Evolutionary conservation across 2,329 filamentous ascomycete species (phyloP).

Genomic region (Paramyrothecium roridum): DNA sequence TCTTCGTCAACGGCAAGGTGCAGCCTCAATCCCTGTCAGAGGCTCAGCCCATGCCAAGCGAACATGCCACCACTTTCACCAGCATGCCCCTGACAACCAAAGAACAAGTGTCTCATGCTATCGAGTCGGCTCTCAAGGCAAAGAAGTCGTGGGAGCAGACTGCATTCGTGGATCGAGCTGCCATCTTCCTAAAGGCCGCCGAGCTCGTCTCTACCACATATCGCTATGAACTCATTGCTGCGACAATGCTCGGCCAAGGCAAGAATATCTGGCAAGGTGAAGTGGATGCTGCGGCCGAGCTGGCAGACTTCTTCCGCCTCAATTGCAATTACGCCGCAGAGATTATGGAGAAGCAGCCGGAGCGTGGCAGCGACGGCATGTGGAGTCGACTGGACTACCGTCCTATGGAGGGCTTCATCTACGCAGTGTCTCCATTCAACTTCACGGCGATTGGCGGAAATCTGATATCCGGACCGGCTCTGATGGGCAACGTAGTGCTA

Average conservation of each 20-base stretch:
- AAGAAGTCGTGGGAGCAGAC: slow-evolving; percentile 82
- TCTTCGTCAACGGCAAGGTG: slow-evolving; percentile 24
- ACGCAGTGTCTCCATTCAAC: slow-evolving; percentile 93
- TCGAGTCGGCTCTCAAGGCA: slow-evolving; percentile 80
- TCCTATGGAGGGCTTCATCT: slow-evolving; percentile 91
- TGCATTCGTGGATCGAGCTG: slow-evolving; percentile 88
- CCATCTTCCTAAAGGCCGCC: slow-evolving; percentile 93
- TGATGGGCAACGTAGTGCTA: slow-evolving; percentile 91
- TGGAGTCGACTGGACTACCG: slow-evolving; percentile 93
- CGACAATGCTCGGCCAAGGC: slow-evolving; percentile 93
- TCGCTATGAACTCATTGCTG: slow-evolving; percentile 92
- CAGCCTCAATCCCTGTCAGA: slow-evolving; percentile 20
- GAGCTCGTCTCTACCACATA: slow-evolving; percentile 91
- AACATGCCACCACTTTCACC: slow-evolving; percentile 29
- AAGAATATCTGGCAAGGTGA: slow-evolving; percentile 99
- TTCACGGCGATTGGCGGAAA: slow-evolving; percentile 95
- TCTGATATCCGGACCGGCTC: slow-evolving; percentile 74
- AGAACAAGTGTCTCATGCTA: slow-evolving; percentile 65
- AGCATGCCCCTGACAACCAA: slow-evolving; percentile 27
- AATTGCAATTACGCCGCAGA: slow-evolving; percentile 93
- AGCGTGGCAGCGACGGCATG: slow-evolving; percentile 75
- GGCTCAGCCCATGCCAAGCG: slow-evolving; percentile 29
- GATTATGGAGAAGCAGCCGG: slow-evolving; percentile 82
- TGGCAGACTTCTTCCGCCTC: slow-evolving; percentile 90
- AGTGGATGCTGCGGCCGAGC: slow-evolving; percentile 90